phyloP scores from a whole-genome alignment of 2,329 filamentous ascomycete genomes.

The Cercospora beticola region DNA sequence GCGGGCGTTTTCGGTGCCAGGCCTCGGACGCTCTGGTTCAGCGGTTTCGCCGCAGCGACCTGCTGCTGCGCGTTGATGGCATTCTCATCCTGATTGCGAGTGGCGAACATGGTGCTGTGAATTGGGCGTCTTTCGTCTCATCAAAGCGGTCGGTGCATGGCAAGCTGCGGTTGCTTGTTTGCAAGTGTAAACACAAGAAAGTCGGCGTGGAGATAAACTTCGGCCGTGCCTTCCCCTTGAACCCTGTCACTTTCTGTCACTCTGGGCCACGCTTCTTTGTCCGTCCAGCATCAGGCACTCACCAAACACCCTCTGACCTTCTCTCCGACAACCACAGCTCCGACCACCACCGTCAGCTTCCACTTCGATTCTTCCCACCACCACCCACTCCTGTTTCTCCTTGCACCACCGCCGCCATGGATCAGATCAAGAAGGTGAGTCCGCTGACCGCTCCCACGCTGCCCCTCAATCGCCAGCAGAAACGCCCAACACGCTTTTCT shows the following conservation, averaged over 20 bases:
- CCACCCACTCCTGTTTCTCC: neutral
- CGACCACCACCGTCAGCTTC: neutral
- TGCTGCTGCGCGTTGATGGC: slow-evolving; percentile 72
- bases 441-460: slow-evolving; percentile 24
- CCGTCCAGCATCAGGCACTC: slow-evolving; percentile 2
- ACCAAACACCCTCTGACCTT: neutral
- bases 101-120: slow-evolving; percentile 64
- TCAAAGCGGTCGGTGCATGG: neutral
- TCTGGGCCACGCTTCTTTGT: neutral
- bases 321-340: slow-evolving; percentile 7
- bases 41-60: slow-evolving; percentile 67
- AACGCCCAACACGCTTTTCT: slow-evolving; percentile 15
- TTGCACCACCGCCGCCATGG: slow-evolving; percentile 37
- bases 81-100: slow-evolving; percentile 81
- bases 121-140: neutral
- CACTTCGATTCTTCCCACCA: neutral
- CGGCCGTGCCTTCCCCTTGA: neutral
- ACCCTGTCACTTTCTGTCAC: slow-evolving; percentile 4
- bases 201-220: slow-evolving; percentile 1
- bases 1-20: slow-evolving; percentile 76
- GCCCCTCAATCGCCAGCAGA: slow-evolving; percentile 29
- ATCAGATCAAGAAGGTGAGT: slow-evolving; percentile 46
- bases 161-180: neutral
- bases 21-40: slow-evolving; percentile 63
- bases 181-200: slow-evolving; percentile 1